Conservation (phyloP, 1,284 basidiomycete species). For the Xerocomus amazonicus region DNA sequence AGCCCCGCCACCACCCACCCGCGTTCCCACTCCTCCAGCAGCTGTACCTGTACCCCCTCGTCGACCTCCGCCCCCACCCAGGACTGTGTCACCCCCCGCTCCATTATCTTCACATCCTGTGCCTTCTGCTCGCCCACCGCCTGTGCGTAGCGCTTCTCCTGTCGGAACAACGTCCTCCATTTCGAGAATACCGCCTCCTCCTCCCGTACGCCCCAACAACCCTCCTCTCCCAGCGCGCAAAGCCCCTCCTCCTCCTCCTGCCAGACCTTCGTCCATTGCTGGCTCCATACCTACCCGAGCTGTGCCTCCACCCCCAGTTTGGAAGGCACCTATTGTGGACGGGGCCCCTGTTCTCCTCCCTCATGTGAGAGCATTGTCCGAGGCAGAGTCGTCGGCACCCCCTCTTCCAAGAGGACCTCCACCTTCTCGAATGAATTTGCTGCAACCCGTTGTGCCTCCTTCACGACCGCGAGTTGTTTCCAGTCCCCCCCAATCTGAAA, state of each 20-base stretch:
- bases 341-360: conserved; percentile 39
- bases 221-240: conserved; percentile 25
- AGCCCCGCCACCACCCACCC: conserved; percentile 22
- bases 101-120: conserved; percentile 28
- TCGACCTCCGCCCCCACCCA: conserved; percentile 35
- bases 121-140: conserved; percentile 28
- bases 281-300: conserved; percentile 23
- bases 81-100: conserved; percentile 33
- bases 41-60: conserved; percentile 37
- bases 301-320: conserved; percentile 30
- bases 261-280: conserved; percentile 31
- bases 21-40: conserved; percentile 30
- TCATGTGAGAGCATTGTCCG: conserved; percentile 36
- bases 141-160: conserved; percentile 23
- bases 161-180: conserved; percentile 22
- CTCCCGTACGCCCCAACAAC: conserved; percentile 19
- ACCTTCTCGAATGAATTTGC: conserved; percentile 27
- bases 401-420: conserved; percentile 37
- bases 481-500: conserved; percentile 19
- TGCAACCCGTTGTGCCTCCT: conserved; percentile 12
- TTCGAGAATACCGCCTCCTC: conserved; percentile 31
- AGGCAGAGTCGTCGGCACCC: conserved; percentile 30
- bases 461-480: conserved; percentile 26
- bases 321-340: conserved; percentile 25
- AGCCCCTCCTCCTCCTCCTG: conserved; percentile 32